phyloP scores from a whole-genome alignment of 148 eudicot genomes.

The Cornus controversa region DNA sequence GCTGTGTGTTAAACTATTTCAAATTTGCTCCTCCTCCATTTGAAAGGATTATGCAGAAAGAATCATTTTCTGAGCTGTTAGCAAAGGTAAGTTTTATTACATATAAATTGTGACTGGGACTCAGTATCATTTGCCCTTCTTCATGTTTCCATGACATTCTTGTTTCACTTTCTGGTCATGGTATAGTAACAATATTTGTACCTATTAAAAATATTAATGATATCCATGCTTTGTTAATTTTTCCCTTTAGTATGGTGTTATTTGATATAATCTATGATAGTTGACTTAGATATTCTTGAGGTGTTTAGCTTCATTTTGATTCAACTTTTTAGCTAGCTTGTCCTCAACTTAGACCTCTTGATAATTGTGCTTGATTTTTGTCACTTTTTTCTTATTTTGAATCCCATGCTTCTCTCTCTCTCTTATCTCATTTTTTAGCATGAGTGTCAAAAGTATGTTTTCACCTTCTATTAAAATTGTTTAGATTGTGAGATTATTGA shows the following conservation, averaged over 20 bases:
- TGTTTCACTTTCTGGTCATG: slow-evolving; percentile 15
- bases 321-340: no score
- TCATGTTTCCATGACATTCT: neutral
- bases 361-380: no score
- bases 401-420: neutral
- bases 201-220: no score
- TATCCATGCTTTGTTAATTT: no score
- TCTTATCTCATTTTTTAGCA: neutral
- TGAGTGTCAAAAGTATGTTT: neutral
- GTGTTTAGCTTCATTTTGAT: no score
- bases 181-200: slow-evolving; percentile 26
- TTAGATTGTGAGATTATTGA: no score
- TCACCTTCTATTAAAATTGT: no score
- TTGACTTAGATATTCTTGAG: no score
- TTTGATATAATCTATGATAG: no score
- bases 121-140: neutral
- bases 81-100: neutral
- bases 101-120: neutral
- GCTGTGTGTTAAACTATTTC: slow-evolving; percentile 65
- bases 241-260: no score
- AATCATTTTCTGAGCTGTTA: slow-evolving; percentile 25
- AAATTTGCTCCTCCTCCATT: slow-evolving; percentile 86
- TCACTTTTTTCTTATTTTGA: no score
- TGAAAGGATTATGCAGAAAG: slow-evolving; percentile 43
- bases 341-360: no score